Conservation (phyloP, 768 basidiomycete genomes). For the Cystofilobasidium capitatum region DNA sequence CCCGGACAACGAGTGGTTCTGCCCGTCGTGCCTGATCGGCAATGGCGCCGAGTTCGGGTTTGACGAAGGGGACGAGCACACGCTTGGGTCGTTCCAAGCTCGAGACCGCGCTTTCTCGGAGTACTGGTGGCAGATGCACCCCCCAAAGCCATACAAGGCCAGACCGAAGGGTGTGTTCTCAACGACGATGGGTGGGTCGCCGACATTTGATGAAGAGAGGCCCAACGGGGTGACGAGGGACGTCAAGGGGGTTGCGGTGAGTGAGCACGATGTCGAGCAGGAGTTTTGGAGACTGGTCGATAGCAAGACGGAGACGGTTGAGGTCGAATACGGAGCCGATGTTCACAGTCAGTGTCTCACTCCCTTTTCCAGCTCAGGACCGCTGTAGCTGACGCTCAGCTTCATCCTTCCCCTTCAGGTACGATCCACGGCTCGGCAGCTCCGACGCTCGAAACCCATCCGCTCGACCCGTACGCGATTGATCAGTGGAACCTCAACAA, state of each 20-base stretch:
- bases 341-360: constrained; percentile 77
- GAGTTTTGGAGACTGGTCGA: constrained; percentile 98
- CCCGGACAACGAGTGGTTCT: constrained; percentile 86
- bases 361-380: constrained; percentile 9
- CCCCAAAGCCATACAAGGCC: constrained; percentile 9
- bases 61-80: constrained; percentile 95
- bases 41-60: constrained; percentile 96
- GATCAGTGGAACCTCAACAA: constrained; percentile 98
- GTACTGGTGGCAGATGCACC: constrained; percentile 68
- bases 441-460: constrained; percentile 90
- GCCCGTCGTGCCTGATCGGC: constrained; percentile 77
- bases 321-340: constrained; percentile 99
- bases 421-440: constrained; percentile 56
- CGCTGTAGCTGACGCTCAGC: neutral
- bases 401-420: constrained; percentile 8
- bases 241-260: constrained; percentile 46
- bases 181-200: constrained; percentile 22
- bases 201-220: neutral
- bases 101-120: constrained; percentile 80
- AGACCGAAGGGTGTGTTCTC: constrained; percentile 47
- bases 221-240: constrained; percentile 27
- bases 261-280: constrained; percentile 81
- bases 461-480: constrained; percentile 70
- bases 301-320: constrained; percentile 78
- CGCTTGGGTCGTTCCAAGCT: constrained; percentile 79